Evolutionary conservation across 768 basidiomycete genomes (phyloP).

Genomic region (Coprinopsis marcescibilis): DNA sequence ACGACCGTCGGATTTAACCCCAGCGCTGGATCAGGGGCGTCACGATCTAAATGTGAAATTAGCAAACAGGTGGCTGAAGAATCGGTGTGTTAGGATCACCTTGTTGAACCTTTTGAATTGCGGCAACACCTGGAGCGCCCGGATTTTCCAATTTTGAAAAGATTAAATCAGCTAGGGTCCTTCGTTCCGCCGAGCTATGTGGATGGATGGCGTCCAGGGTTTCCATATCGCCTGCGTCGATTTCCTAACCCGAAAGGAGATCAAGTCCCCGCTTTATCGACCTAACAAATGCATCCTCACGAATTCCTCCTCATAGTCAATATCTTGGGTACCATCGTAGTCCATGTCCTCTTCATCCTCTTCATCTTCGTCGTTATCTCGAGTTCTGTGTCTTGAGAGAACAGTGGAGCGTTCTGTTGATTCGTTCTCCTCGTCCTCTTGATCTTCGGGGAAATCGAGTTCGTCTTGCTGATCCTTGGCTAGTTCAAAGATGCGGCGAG

Average conservation of each 20-base stretch:
- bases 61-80: neutral
- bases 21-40: slow-evolving; percentile 71
- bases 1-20: slow-evolving; percentile 91
- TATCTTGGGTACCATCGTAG: slow-evolving; percentile 43
- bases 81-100: slow-evolving; percentile 26
- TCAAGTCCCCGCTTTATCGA: neutral
- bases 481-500: slow-evolving; percentile 84
- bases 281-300: slow-evolving; percentile 32
- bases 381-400: slow-evolving; percentile 32
- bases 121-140: slow-evolving; percentile 46
- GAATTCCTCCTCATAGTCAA: slow-evolving; percentile 48
- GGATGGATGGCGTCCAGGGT: slow-evolving; percentile 80
- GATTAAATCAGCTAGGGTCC: slow-evolving; percentile 94
- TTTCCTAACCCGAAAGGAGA: slow-evolving; percentile 50
- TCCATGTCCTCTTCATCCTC: slow-evolving; percentile 55
- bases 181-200: slow-evolving; percentile 64
- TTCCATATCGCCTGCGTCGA: slow-evolving; percentile 86
- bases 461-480: slow-evolving; percentile 93
- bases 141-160: slow-evolving; percentile 82
- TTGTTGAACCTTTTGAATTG: slow-evolving; percentile 57
- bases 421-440: slow-evolving; percentile 35
- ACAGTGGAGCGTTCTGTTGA: slow-evolving; percentile 13
- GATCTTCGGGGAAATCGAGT: slow-evolving; percentile 55
- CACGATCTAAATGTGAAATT: slow-evolving; percentile 30
- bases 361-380: slow-evolving; percentile 35